Conservation (phyloP, 371 early-diverging fungal genomes). For the Circinella minor region DNA sequence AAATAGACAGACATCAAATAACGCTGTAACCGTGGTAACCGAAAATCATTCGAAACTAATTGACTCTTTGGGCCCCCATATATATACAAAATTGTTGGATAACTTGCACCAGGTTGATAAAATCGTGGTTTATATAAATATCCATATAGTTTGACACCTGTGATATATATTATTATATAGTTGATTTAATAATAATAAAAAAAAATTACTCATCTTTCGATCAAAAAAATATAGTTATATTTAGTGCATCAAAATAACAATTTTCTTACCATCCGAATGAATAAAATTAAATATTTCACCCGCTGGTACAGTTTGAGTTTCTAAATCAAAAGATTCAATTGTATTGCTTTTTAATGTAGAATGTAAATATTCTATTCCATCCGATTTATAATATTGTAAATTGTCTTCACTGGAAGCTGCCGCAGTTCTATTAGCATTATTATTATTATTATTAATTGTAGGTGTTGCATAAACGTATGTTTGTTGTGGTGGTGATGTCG, state of each 20-base stretch:
- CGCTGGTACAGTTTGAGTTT: slow-evolving; percentile 8
- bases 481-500: neutral
- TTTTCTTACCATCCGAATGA: slow-evolving; percentile 22
- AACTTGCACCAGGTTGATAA: slow-evolving; percentile 54
- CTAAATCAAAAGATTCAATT: neutral
- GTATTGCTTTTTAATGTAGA: neutral
- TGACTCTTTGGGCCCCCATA: slow-evolving; percentile 73
- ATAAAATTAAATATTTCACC: slow-evolving; percentile 21
- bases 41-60: slow-evolving; percentile 76
- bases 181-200: neutral
- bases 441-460: neutral
- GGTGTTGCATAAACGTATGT: neutral
- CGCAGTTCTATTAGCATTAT: neutral
- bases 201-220: no score
- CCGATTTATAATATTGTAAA: slow-evolving; percentile 3
- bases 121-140: slow-evolving; percentile 65
- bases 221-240: no score
- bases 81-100: slow-evolving; percentile 62
- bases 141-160: slow-evolving; percentile 61
- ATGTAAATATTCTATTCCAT: slow-evolving; percentile 8
- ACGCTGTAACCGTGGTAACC: slow-evolving; percentile 66
- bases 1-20: slow-evolving; percentile 66
- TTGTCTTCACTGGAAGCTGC: neutral
- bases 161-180: neutral
- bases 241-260: no score